Base-by-base conservation (phyloP, 2,329 filamentous ascomycete species). In the Beauveria sp. region DNA sequence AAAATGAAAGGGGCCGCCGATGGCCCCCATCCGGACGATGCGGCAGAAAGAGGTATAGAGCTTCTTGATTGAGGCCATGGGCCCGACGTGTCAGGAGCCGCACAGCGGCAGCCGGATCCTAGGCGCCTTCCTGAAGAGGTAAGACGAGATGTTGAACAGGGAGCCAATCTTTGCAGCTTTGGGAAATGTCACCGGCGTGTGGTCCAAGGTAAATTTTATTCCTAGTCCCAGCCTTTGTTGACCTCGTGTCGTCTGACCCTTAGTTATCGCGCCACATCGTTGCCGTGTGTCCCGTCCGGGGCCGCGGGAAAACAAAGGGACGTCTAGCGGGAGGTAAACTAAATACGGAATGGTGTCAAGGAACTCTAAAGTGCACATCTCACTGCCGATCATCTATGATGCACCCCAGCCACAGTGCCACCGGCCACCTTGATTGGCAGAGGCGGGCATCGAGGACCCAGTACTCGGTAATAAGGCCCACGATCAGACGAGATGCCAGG, bases 401-500 rank as follows among this genome's bases (percentile, higher is more conserved):
- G 57, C 22, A 43, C 24, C 44, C 58, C 30, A n/a, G 44, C n/a
- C 41, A 14, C 46, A 44, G 18, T 44, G 50, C 44, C 22, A 46
- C 28, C n/a, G 57, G 40, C 48, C 12, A 52, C 26, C 2, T 18
- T 22, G 2, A 53, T 53, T 59, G n/a, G 58, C 51, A 41, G 41
- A 47, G 24, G 58, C 14, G 41, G 10, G 6, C 10, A 20, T 18
- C 40, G 16, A 24, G 16, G 48, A 2, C 41, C 41, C 50, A 22
- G 7, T 50, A 30, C 43, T 61, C 30, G 30, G n/a, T 22, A 50
- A 55, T 41, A 50, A 55, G 58, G 30, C 41, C 22, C 51, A 55
- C 41, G 51, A 55, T 55, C 58, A 44, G 50, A 61, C 41, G 12
- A 61, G 58, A 54, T 60, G 50, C 26, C 48, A 53, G 57, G 28